phyloP scores from a whole-genome alignment of 2,329 filamentous ascomycete genomes.

The Mariannaea sp. region DNA sequence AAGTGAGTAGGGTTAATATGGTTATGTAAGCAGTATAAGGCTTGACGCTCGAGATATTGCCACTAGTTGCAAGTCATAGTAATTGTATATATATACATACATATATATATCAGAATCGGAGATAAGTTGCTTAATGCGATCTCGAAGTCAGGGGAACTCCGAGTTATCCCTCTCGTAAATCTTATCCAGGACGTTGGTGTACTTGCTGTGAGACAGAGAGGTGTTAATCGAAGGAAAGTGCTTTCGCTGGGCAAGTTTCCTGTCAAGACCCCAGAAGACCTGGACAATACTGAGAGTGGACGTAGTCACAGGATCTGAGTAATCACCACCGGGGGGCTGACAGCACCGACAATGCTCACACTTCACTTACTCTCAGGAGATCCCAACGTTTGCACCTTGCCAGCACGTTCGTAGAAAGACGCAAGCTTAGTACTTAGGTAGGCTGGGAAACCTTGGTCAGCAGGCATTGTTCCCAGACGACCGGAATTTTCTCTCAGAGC shows the following conservation, averaged over 20 bases:
- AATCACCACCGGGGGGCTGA: slow-evolving; percentile 99
- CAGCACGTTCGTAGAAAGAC: slow-evolving; percentile 98
- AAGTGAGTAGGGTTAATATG: no score
- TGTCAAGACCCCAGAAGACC: slow-evolving; percentile 99
- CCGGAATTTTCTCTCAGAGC: slow-evolving; percentile 98
- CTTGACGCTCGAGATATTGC: no score
- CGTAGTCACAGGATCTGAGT: slow-evolving; percentile 95
- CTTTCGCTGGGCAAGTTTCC: slow-evolving; percentile 98
- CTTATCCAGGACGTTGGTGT: slow-evolving; percentile 84
- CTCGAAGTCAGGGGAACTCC: slow-evolving; percentile 89
- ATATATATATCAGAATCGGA: slow-evolving; percentile 96
- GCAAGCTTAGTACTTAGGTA: slow-evolving; percentile 96
- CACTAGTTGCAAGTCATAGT: no score
- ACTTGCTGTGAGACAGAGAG: slow-evolving; percentile 93
- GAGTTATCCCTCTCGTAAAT: slow-evolving; percentile 94
- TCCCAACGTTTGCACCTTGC: slow-evolving; percentile 81
- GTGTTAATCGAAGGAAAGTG: slow-evolving; percentile 99
- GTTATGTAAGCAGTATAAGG: no score
- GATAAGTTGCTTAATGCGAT: slow-evolving; percentile 91
- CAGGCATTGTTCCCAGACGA: slow-evolving; percentile 99
- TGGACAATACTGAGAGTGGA: slow-evolving; percentile 96
- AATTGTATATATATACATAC: no score
- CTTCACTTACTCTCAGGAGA: slow-evolving; percentile 88
- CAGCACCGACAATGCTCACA: slow-evolving; percentile 96
- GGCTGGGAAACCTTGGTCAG: slow-evolving; percentile 98